phyloP scores from a whole-genome alignment of 2,329 filamentous ascomycete genomes.

The Fusarium tricinctum region DNA sequence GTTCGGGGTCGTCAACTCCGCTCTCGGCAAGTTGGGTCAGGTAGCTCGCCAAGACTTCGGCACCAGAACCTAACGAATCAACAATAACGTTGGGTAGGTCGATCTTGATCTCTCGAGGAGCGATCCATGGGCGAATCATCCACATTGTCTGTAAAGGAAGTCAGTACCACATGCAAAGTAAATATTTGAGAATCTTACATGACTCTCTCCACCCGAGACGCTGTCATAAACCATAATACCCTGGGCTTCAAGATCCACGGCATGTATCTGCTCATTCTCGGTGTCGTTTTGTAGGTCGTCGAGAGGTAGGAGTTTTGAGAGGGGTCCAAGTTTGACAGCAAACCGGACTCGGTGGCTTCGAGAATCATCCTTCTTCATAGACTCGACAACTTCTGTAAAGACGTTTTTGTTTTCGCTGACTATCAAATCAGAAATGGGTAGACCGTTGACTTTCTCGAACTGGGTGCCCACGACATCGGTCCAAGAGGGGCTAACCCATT shows the following conservation, averaged over 20 bases:
- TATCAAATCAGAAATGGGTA: conserved; percentile 83
- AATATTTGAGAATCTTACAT: conserved; percentile 72
- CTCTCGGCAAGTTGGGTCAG: conserved; percentile 90
- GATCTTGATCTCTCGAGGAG: conserved; percentile 93
- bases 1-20: conserved; percentile 79
- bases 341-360: conserved; percentile 92
- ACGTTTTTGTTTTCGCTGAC: conserved; percentile 81
- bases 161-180: conserved; percentile 46
- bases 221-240: conserved; percentile 98
- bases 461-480: conserved; percentile 88
- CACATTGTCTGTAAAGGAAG: conserved; percentile 84
- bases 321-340: conserved; percentile 76
- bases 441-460: conserved; percentile 79
- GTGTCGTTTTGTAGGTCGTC: conserved; percentile 58
- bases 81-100: conserved; percentile 91
- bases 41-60: conserved; percentile 94
- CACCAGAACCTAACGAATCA: conserved; percentile 92
- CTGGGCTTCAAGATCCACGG: conserved; percentile 90
- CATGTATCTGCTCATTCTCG: conserved; percentile 56
- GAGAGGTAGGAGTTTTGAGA: conserved; percentile 72
- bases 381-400: conserved; percentile 87
- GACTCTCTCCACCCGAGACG: conserved; percentile 86
- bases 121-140: conserved; percentile 95
- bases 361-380: conserved; percentile 92
- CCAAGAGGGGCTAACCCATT: conserved; percentile 98